Evolutionary conservation across 805 yeast species (phyloP).

Genomic region (Candida incommunis): DNA sequence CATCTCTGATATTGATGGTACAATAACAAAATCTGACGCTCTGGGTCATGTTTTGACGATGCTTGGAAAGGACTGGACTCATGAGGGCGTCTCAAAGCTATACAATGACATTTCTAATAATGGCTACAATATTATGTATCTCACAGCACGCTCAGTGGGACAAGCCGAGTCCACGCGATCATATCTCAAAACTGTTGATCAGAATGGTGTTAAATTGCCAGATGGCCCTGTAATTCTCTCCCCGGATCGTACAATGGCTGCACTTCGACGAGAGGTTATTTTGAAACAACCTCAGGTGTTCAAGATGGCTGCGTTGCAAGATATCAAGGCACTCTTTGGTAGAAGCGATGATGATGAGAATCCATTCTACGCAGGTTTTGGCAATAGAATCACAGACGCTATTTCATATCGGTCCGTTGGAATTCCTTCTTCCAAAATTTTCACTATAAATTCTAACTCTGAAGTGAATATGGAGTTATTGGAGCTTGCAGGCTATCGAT

Average conservation of each 20-base stretch:
- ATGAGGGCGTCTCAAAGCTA: slow-evolving; percentile 82
- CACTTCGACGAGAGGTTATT: slow-evolving; percentile 80
- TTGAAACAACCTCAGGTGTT: slow-evolving; percentile 95
- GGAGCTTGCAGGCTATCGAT: slow-evolving; percentile 83
- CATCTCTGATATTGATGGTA: slow-evolving; percentile 94
- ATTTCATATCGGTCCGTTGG: slow-evolving; percentile 86
- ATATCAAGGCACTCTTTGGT: slow-evolving; percentile 60
- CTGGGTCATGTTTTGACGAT: slow-evolving; percentile 88
- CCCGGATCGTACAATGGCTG: slow-evolving; percentile 95
- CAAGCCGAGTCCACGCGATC: slow-evolving; percentile 86
- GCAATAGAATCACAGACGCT: slow-evolving; percentile 93
- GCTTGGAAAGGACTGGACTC: slow-evolving; percentile 97
- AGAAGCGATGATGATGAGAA: slow-evolving; percentile 22
- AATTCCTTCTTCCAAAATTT: slow-evolving; percentile 85
- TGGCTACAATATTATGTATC: slow-evolving; percentile 86
- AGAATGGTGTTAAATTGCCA: slow-evolving; percentile 63
- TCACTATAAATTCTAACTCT: slow-evolving; percentile 91
- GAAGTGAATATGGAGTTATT: slow-evolving; percentile 95
- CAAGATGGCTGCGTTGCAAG: slow-evolving; percentile 91
- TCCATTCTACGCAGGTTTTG: slow-evolving; percentile 96
- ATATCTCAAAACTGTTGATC: slow-evolving; percentile 64
- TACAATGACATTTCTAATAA: slow-evolving; percentile 76
- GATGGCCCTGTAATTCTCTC: slow-evolving; percentile 86
- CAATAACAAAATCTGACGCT: slow-evolving; percentile 95
- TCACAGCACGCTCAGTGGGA: slow-evolving; percentile 92